Conservation (phyloP, 2,329 filamentous ascomycete genomes). For the Aspergillus novofumigatus region DNA sequence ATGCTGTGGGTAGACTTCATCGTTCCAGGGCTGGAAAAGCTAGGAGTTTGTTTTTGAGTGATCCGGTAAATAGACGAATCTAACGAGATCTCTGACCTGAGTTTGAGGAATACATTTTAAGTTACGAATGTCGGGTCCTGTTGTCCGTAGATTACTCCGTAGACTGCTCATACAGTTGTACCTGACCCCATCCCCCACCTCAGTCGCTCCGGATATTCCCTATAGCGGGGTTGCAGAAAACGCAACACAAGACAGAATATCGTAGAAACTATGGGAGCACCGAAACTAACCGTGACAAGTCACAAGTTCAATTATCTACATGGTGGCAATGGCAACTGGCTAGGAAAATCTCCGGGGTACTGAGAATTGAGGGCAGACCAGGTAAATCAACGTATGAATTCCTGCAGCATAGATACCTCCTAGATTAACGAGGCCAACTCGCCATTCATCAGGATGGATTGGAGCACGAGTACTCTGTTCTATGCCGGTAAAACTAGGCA, state of each 20-base stretch:
- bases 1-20: background rate
- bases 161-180: background rate
- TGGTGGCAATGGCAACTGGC: background rate
- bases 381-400: too few species aligned
- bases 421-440: background rate
- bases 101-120: background rate
- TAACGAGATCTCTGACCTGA: background rate
- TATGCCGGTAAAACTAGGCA: background rate
- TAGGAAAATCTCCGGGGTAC: background rate
- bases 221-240: conserved; percentile 12
- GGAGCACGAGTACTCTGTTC: background rate
- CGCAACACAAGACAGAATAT: background rate
- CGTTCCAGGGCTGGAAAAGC: background rate
- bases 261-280: background rate
- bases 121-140: background rate
- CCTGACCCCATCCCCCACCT: background rate
- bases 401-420: too few species aligned
- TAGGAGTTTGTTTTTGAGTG: background rate
- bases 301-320: background rate
- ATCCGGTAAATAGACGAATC: background rate
- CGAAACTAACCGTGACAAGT: background rate
- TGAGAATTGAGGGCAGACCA: background rate
- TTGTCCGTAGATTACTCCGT: background rate
- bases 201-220: conserved; percentile 12
- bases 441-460: background rate